phyloP scores from a whole-genome alignment of 2,329 filamentous ascomycete genomes.

The Beauveria medogensis region DNA sequence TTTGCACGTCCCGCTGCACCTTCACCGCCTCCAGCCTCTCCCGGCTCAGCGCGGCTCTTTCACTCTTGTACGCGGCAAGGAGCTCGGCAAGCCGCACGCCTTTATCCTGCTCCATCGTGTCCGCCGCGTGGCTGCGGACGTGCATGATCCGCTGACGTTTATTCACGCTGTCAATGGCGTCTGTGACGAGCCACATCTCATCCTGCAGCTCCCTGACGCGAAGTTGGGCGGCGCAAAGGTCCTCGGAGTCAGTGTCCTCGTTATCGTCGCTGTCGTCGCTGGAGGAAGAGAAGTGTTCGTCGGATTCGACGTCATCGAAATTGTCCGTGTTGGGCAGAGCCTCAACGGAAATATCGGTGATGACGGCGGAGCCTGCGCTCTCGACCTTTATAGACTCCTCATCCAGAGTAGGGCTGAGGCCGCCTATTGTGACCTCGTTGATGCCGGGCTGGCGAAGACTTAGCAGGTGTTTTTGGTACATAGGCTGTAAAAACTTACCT shows the following conservation, averaged over 20 bases:
- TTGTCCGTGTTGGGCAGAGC: conserved; percentile 45
- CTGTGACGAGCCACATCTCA: conserved; percentile 12
- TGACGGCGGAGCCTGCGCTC: conserved; percentile 45
- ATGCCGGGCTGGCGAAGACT: conserved; percentile 36
- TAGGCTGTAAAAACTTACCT: background rate
- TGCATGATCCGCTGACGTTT: conserved; percentile 35
- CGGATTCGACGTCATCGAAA: conserved; percentile 47
- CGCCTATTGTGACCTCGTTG: conserved; percentile 50
- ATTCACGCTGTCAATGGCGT: conserved; percentile 19
- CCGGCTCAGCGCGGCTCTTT: conserved; percentile 34
- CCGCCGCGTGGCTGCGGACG: conserved; percentile 28
- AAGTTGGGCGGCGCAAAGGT: conserved; percentile 20
- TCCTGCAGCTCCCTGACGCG: conserved; percentile 24
- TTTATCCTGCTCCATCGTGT: conserved; percentile 21
- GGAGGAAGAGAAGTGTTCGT: conserved; percentile 30
- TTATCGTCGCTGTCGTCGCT: conserved; percentile 22
- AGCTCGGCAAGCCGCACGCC: conserved; percentile 26
- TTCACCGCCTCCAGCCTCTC: conserved; percentile 30
- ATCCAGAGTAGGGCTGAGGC: conserved; percentile 47
- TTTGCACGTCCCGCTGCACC: conserved; percentile 24
- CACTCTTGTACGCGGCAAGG: conserved; percentile 33
- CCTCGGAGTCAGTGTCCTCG: conserved; percentile 17
- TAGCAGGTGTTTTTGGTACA: background rate
- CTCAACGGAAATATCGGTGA: conserved; percentile 55
- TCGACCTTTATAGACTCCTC: conserved; percentile 54